Percentiles rank a stretch among this genome's conserved stretches.
phyloP scores from a whole-genome alignment of 1,284 basidiomycete species.

The Austropuccinia psidii region DNA sequence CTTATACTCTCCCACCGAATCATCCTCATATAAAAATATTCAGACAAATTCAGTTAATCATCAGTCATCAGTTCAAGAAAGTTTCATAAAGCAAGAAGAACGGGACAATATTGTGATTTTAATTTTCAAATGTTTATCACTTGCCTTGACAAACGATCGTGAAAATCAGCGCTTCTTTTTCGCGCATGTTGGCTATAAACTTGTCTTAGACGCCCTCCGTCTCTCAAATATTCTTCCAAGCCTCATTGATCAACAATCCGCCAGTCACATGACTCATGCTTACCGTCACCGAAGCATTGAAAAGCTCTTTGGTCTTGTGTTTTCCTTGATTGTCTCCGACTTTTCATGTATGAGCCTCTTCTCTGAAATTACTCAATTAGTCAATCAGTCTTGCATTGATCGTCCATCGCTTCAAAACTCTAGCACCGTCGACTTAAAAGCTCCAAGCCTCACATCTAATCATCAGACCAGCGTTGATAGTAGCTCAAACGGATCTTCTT shows the following conservation, averaged over 20 bases:
- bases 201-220: conserved; percentile 30
- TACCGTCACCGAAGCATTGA: conserved; percentile 3
- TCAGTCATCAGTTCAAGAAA: neutral
- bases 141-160: conserved; percentile 5
- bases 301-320: conserved; percentile 27
- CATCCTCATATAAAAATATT: neutral
- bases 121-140: conserved; percentile 32
- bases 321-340: conserved; percentile 25
- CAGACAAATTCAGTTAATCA: neutral
- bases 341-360: conserved; percentile 25
- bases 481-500: neutral
- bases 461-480: neutral
- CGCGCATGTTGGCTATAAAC: conserved; percentile 9
- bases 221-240: conserved; percentile 12
- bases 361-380: too few relatives aligned
- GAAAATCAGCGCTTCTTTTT: conserved; percentile 32
- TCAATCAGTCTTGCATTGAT: neutral
- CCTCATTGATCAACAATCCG: neutral
- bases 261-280: neutral
- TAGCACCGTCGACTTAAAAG: neutral
- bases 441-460: neutral
- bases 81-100: neutral
- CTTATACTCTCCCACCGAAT: conserved; percentile 1
- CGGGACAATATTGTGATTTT: conserved; percentile 22
- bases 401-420: neutral